Percentiles rank a stretch among this genome's conserved stretches.
These are phyloP conservation scores for Ceratobasidium sp. DNA, from an alignment of 1,284 basidiomycete species.

Conservation along the genomic window DNA sequence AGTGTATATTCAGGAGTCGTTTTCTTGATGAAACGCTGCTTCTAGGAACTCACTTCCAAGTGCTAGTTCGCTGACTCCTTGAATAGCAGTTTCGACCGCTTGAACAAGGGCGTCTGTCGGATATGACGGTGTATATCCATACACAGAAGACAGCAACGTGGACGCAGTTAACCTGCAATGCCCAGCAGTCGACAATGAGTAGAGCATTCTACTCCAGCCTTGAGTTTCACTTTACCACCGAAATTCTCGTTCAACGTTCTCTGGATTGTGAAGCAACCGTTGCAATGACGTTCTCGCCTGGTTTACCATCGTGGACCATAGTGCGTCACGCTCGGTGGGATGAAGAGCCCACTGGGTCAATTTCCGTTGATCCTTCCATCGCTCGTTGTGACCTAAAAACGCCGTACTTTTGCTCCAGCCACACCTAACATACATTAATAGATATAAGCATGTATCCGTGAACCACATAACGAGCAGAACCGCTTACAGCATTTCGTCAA, in stretches of 20 bases:
- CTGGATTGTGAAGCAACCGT: not conserved
- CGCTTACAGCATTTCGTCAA: no score
- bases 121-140: conserved; percentile 10
- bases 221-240: not conserved
- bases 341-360: conserved; percentile 19
- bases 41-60: conserved; percentile 9
- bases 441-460: no score
- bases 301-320: not conserved
- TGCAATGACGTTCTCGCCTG: not conserved
- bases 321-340: not conserved
- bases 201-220: not conserved
- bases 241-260: not conserved
- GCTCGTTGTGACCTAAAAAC: not conserved
- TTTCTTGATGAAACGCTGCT: no score
- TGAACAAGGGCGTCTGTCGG: not conserved
- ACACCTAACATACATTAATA: not conserved
- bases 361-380: conserved; percentile 12
- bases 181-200: not conserved
- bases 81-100: not conserved
- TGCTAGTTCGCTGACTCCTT: not conserved
- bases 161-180: not conserved
- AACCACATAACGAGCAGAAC: no score
- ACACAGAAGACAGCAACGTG: not conserved
- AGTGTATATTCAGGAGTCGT: no score
- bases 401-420: conserved; percentile 21